These are phyloP conservation scores for Zasmidium citrigriseum DNA, from an alignment of 2,329 filamentous ascomycete genomes.

Conservation along the genomic window DNA sequence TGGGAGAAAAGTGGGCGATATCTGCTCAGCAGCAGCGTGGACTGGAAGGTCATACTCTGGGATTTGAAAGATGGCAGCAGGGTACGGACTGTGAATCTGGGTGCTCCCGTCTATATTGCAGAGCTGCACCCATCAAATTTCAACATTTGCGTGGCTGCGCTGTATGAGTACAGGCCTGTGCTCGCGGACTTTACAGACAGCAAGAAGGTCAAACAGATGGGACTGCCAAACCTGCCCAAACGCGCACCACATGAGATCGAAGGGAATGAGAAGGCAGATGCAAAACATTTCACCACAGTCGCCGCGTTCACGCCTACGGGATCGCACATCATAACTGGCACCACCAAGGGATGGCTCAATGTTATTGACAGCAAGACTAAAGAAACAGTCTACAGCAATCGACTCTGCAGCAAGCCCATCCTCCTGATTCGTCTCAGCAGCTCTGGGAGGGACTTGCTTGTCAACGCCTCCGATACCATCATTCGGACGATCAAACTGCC, in stretches of 20 bases:
- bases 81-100: constrained; percentile 83
- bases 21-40: constrained; percentile 87
- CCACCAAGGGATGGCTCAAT: constrained; percentile 94
- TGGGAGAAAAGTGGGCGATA: constrained; percentile 94
- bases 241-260: constrained; percentile 68
- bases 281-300: constrained; percentile 91
- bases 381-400: constrained; percentile 84
- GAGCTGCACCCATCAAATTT: constrained; percentile 91
- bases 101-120: constrained; percentile 91
- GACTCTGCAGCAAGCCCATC: constrained; percentile 83
- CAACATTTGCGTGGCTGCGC: constrained; percentile 81
- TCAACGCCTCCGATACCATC: constrained; percentile 92
- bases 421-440: constrained; percentile 81
- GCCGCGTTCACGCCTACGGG: constrained; percentile 84
- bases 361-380: constrained; percentile 82
- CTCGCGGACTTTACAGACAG: constrained; percentile 66
- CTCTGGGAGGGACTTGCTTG: constrained; percentile 82
- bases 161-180: constrained; percentile 90
- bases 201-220: constrained; percentile 65
- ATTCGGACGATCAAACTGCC: constrained; percentile 91
- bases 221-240: constrained; percentile 79
- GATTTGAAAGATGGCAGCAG: constrained; percentile 74
- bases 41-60: constrained; percentile 97
- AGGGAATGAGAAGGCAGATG: constrained; percentile 83
- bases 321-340: constrained; percentile 87